Percentiles rank a stretch among this genome's conserved stretches.
These are phyloP conservation scores for Mycosarcoma mackinlayi DNA, from an alignment of 1,284 basidiomycete genomes.

Conservation along the genomic window DNA sequence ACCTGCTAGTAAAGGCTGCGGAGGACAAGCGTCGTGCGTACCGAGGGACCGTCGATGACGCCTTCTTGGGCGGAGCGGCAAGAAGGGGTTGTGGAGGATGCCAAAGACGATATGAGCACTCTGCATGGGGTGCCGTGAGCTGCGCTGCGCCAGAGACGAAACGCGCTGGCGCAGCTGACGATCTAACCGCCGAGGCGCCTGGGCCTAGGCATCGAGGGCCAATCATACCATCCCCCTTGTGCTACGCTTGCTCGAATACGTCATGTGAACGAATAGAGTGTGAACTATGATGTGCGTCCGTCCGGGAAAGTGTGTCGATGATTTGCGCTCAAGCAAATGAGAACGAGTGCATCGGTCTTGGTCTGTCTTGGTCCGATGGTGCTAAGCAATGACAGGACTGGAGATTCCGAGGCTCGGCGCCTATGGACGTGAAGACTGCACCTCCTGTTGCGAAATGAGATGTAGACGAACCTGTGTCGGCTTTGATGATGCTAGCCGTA, in stretches of 20 bases:
- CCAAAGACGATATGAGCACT: conserved; percentile 37
- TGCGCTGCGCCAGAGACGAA: not conserved
- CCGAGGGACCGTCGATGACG: not conserved
- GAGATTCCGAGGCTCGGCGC: no score
- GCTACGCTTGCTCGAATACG: conserved; percentile 2
- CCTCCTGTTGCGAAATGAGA: no score
- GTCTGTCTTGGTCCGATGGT: no score
- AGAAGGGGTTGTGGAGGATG: conserved; percentile 10
- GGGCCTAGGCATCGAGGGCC: conserved; percentile 37
- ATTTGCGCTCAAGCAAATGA: no score
- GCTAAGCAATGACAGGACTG: no score
- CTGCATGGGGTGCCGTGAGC: conserved; percentile 15
- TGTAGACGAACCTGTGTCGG: no score
- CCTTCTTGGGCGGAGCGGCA: not conserved
- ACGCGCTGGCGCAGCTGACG: conserved; percentile 15
- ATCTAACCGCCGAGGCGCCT: conserved; percentile 25
- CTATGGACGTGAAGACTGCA: no score
- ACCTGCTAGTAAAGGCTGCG: not conserved
- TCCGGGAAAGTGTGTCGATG: no score
- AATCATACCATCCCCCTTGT: conserved; percentile 44
- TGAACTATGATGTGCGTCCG: not conserved
- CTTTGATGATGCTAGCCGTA: no score
- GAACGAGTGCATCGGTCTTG: no score
- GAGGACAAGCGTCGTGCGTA: conserved; percentile 13
- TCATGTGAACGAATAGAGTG: conserved; percentile 11